Evolutionary conservation across 441 rosid genomes (phyloP).

Genomic region (Geranium incanum): DNA sequence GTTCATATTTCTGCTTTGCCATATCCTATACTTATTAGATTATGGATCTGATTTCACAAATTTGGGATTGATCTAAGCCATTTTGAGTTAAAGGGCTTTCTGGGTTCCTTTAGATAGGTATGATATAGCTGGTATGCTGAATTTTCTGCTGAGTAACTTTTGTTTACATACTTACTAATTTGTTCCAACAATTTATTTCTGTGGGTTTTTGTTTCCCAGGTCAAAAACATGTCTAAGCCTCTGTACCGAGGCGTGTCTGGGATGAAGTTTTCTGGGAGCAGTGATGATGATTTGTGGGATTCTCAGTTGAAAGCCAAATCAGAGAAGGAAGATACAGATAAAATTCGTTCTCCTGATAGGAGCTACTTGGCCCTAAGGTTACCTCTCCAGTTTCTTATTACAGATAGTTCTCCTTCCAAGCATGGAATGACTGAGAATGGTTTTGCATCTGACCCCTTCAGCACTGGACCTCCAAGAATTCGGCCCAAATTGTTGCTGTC

Average conservation of each 20-base stretch:
- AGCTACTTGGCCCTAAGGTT: slow-evolving; percentile 2
- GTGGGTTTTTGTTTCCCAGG: not conserved
- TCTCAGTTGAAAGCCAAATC: slow-evolving; percentile 73
- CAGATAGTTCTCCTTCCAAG: slow-evolving; percentile 49
- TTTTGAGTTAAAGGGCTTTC: not conserved
- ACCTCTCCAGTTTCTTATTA: slow-evolving; percentile 11
- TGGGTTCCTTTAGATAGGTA: not conserved
- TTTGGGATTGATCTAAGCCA: not conserved
- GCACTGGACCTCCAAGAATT: slow-evolving; percentile 42
- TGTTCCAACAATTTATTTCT: not conserved
- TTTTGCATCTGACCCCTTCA: slow-evolving; percentile 50
- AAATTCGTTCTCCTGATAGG: not conserved
- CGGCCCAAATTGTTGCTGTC: slow-evolving; percentile 40
- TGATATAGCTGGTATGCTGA: not conserved
- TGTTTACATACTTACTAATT: not conserved
- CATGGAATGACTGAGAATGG: slow-evolving; percentile 48
- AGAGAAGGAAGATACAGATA: slow-evolving; percentile 56
- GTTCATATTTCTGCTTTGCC: not conserved
- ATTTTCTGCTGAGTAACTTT: not conserved
- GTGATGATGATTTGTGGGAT: slow-evolving; percentile 54
- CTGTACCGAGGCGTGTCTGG: slow-evolving; percentile 52
- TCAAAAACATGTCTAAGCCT: slow-evolving; percentile 5
- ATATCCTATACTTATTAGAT: not conserved
- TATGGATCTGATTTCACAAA: not conserved
- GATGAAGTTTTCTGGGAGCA: slow-evolving; percentile 41